Evolutionary conservation across 1,284 basidiomycete species (phyloP).

Genomic region (Mrakiaceae sp.): DNA sequence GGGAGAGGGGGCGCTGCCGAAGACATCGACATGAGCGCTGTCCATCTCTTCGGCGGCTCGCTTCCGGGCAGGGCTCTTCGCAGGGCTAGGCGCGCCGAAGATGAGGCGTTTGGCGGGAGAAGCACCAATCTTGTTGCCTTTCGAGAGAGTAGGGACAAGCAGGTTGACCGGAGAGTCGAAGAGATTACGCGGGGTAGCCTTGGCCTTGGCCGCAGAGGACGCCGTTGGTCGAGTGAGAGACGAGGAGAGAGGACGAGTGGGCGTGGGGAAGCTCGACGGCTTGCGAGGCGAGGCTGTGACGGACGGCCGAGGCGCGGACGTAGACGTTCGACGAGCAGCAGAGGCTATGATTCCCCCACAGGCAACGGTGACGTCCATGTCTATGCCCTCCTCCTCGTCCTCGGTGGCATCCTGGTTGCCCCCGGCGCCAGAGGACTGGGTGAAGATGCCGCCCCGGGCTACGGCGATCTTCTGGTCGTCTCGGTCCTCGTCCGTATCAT

Average conservation of each 20-base stretch:
- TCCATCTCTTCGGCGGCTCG: not conserved
- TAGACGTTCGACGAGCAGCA: not conserved
- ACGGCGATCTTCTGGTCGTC: constrained; percentile 25
- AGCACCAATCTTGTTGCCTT: too few species aligned
- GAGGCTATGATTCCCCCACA: constrained; percentile 25
- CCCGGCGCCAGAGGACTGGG: not conserved
- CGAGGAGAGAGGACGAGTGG: constrained; percentile 22
- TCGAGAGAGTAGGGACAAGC: not conserved
- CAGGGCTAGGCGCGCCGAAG: too few species aligned
- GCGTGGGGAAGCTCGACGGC: constrained; percentile 16
- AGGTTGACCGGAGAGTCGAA: constrained; percentile 7
- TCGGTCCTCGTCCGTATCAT: constrained; percentile 18
- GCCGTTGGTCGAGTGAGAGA: constrained; percentile 30
- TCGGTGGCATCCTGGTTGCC: not conserved
- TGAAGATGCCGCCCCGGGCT: constrained; percentile 19
- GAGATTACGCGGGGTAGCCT: constrained; percentile 4
- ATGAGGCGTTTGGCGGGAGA: too few species aligned
- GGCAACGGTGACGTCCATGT: constrained; percentile 30
- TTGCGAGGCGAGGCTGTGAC: constrained; percentile 14
- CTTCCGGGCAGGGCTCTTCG: not conserved
- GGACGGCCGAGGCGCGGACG: constrained; percentile 11
- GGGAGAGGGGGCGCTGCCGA: too few species aligned
- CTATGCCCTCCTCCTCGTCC: constrained; percentile 15
- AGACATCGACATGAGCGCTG: too few species aligned
- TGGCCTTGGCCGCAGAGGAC: constrained; percentile 24